Conservation (phyloP, 2,329 filamentous ascomycete genomes). For the Emydomyces testavorans region DNA sequence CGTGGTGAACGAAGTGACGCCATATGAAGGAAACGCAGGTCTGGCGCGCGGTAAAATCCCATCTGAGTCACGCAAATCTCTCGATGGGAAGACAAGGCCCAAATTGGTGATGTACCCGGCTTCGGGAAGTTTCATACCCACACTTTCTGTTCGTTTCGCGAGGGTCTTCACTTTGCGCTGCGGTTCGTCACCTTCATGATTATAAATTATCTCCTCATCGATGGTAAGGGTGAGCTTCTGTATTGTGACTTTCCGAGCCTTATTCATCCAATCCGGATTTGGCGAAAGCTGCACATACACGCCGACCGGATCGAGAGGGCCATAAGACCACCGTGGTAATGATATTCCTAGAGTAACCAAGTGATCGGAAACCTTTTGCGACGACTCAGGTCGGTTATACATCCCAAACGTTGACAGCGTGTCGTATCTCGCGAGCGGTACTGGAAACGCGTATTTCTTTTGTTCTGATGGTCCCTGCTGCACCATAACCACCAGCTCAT, state of each 20-base stretch:
- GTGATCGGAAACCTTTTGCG: constrained; percentile 76
- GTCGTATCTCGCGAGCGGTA: constrained; percentile 86
- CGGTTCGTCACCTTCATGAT: constrained; percentile 92
- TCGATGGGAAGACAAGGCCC: constrained; percentile 78
- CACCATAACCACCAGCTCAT: constrained; percentile 90
- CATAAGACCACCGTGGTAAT: constrained; percentile 90
- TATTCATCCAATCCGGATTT: constrained; percentile 81
- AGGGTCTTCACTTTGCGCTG: constrained; percentile 80
- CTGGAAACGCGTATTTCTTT: constrained; percentile 81
- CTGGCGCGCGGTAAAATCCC: constrained; percentile 78
- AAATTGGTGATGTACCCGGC: constrained; percentile 88
- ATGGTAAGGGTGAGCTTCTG: constrained; percentile 87
- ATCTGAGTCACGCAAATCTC: constrained; percentile 74
- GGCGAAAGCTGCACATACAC: constrained; percentile 92
- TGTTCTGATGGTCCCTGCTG: constrained; percentile 81
- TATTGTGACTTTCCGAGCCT: constrained; percentile 84
- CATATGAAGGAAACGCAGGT: constrained; percentile 77
- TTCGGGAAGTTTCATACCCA: constrained; percentile 78
- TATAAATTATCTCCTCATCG: constrained; percentile 97
- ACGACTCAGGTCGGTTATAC: constrained; percentile 93
- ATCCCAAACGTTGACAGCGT: constrained; percentile 97
- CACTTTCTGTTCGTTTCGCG: constrained; percentile 67
- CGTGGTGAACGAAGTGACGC: constrained; percentile 83
- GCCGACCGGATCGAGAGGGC: constrained; percentile 84
- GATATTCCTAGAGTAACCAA: constrained; percentile 85